These are phyloP conservation scores for Podaxis sp. DNA, from an alignment of 768 basidiomycete species.

Conservation along the genomic window DNA sequence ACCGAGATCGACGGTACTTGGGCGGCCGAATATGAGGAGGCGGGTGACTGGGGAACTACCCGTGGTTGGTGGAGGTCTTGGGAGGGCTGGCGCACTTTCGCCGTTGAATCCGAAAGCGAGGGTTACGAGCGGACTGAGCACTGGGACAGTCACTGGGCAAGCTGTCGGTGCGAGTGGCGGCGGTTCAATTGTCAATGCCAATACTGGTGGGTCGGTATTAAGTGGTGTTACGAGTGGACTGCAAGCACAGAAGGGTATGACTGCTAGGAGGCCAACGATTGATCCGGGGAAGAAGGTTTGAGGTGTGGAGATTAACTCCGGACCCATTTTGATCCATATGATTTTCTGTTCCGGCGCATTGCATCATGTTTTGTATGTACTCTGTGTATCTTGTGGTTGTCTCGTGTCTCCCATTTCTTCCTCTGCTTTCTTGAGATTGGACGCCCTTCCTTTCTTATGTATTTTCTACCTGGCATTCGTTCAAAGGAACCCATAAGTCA, in stretches of 20 bases:
- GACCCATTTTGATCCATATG: not conserved
- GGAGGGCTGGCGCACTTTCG: conserved; percentile 55
- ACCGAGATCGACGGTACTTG: conserved; percentile 21
- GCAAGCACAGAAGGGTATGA: conserved; percentile 32
- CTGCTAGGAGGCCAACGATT: conserved; percentile 25
- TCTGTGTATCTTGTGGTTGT: not conserved
- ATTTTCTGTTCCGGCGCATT: not conserved
- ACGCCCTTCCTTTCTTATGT: not conserved
- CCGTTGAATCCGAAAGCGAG: conserved; percentile 74
- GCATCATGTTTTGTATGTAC: not conserved
- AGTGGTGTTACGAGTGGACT: conserved; percentile 10
- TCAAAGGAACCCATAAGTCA: not conserved
- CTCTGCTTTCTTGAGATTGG: not conserved
- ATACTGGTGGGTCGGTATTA: not conserved
- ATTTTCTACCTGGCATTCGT: not conserved
- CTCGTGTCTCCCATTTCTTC: not conserved
- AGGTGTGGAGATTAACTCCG: not conserved
- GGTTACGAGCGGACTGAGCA: conserved; percentile 41
- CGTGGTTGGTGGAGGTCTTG: conserved; percentile 26
- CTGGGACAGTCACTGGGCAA: conserved; percentile 21
- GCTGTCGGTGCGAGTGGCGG: conserved; percentile 3
- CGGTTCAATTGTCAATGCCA: conserved; percentile 16
- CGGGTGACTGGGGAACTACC: conserved; percentile 58
- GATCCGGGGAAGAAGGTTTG: conserved; percentile 29
- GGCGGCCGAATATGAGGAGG: conserved; percentile 54